Evolutionary conservation across 495 filamentous ascomycete genomes (phyloP), one percentile per base, ranked within the genome.

Genomic region (Margaritispora aquatica): DNA sequence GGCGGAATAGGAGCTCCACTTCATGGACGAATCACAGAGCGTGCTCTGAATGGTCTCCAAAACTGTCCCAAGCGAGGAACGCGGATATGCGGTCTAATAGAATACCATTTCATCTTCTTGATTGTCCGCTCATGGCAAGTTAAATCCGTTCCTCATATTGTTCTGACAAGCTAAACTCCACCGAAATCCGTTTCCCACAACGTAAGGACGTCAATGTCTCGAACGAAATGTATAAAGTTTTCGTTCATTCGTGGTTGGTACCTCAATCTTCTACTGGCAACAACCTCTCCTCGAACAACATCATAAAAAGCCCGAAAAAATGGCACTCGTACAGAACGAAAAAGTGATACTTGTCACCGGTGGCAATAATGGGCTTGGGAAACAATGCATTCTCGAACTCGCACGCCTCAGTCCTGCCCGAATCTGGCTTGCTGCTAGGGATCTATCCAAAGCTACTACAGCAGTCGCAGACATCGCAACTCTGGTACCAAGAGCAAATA

Each of bases 341-440:
- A 86, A 81, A 64, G 79, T 84, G 13, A 77, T 88, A 29, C 66
- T 88, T 17, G 73, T 88, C 20, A 88, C 85, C n/a, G 85, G 82
- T 27, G 83, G 83, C 83, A 49, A 49, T 24, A 84, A 84, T 54
- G 88, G 88, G 2, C 75, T 89, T 1, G 87, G 87, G 60, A 79
- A 79, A 68, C 81, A 85, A 63, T 79, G 84, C 20, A 70, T 88
- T 51, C 69, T 80, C 55, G 77, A 85, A 38, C 77, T 88, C 13
- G 80, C 81, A 26, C 75, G 76, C 48, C 86, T 87, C 65, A 60
- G 73, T 24, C 84, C 86, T 11, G 66, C 74, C 8, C 75, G 79
- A 15, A 83, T 91, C 54, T 88, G 79, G 70, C 74, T 90, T 41
- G 80, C 78, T 36, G 82, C 83, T 1, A 82, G 87, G 36, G 81